Conservation (phyloP, 2,329 filamentous ascomycete genomes). For the Bipolaris zeicola region DNA sequence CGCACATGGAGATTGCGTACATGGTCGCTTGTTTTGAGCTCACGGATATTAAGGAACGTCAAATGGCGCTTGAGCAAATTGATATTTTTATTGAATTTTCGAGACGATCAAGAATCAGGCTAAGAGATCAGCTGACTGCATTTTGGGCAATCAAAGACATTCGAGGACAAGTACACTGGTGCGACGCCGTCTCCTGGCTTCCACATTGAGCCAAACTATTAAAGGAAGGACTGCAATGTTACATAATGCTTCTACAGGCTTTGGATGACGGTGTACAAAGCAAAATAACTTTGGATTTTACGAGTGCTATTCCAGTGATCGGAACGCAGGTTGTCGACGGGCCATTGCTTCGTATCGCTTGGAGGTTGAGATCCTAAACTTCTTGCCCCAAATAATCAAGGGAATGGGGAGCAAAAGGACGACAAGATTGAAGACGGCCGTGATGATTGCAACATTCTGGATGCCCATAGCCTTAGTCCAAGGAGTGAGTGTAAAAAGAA, state of each 20-base stretch:
- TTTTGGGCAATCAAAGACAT: conserved; percentile 12
- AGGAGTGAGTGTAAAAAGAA: conserved; percentile 55
- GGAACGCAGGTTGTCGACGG: conserved; percentile 17
- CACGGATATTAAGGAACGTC: background rate
- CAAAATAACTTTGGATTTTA: background rate
- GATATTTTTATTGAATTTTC: conserved; percentile 4
- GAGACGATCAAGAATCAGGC: background rate
- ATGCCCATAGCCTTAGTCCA: conserved; percentile 50
- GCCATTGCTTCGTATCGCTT: conserved; percentile 18
- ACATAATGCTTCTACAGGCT: background rate
- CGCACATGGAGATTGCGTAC: background rate
- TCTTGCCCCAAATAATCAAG: conserved; percentile 23
- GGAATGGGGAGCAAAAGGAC: conserved; percentile 33
- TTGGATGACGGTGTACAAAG: background rate
- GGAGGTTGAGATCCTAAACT: conserved; percentile 15
- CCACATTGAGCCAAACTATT: background rate
- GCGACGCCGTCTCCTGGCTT: conserved; percentile 8
- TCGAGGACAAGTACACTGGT: conserved; percentile 7
- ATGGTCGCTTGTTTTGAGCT: conserved; percentile 11
- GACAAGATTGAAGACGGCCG: conserved; percentile 43
- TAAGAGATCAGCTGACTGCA: conserved; percentile 7
- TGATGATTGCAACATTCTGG: conserved; percentile 51
- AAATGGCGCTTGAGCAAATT: conserved; percentile 2
- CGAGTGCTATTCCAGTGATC: conserved; percentile 6
- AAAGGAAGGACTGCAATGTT: background rate